Base-by-base conservation (phyloP, 768 basidiomycete species). In the Lactarius indigo region DNA sequence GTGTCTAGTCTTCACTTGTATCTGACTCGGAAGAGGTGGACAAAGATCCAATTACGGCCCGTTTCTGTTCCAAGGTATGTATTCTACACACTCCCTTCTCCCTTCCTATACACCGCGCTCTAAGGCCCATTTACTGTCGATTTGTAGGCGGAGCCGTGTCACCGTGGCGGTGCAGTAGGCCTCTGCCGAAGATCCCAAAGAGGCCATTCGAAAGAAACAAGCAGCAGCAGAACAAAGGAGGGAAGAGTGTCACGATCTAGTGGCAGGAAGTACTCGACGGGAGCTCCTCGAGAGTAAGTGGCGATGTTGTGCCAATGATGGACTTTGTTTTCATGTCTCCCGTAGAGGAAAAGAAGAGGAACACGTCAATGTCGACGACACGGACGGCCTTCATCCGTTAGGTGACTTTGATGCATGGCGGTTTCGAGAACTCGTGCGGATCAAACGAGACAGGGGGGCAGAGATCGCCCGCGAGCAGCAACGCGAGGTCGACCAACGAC, bases 351-450 rank as follows among this genome's bases (percentile, higher is more conserved):
- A 92, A 69, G 87, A 91, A 64, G 90, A 90, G 30, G 76, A 87
- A 23, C 78, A 91, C 37, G 91, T 92, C 2, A 95, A 98, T 68
- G 84, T 98, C 0, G 96, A 98, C 77, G 97, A 99, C 76, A 91
- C 93, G 5, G 97, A 99, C 72, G 96, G 92, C 1, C 75, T 95
- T 57, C 95, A 98, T 73, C 92, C 95, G 2, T 83, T 85, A 18
- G 88, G 76, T 61, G 97, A 98, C 76, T 99, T 99, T 71, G 95
- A 98, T 73, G 92, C 90, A 4, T 99, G 97, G 97, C 85, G 96
- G 64, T 77, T 98, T 57, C 87, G 97, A 66, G 97, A 99, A 75
- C 84, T 98, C 7, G 87, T 83, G n/a, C 85, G 97, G 68, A 92
- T 99, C 68, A 94, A 96, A 77, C 85, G 88, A 63, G 97, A 99